These are phyloP conservation scores for Vigna mungo DNA, from an alignment of 306 rosid species.

Conservation along the genomic window DNA sequence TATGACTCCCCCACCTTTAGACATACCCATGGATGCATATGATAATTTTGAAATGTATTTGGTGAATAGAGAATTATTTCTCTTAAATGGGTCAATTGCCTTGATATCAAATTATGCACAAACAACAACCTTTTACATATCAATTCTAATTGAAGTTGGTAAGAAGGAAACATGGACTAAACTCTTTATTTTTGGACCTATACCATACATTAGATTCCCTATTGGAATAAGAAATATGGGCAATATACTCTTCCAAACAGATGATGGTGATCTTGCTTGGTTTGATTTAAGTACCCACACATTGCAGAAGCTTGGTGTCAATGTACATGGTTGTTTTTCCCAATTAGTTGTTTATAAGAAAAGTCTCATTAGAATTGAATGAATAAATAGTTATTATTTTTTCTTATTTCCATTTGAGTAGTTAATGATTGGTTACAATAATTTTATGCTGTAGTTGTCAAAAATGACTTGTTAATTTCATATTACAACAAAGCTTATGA, in stretches of 20 bases:
- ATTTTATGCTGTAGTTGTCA: neutral
- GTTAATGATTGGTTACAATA: neutral
- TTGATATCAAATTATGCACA: no score
- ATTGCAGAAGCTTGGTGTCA: constrained; percentile 40
- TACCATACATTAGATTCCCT: neutral
- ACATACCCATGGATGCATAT: neutral
- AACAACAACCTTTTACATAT: neutral
- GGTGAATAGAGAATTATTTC: no score
- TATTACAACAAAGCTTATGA: neutral
- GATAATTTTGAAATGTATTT: no score
- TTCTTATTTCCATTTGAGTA: neutral
- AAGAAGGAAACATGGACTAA: neutral
- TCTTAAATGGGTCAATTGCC: no score
- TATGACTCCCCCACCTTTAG: neutral
- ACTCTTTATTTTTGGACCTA: neutral
- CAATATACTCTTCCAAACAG: neutral
- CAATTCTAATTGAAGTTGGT: neutral
- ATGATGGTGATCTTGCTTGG: neutral
- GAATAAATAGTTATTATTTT: neutral
- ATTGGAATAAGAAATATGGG: constrained; percentile 9
- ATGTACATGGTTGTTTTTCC: neutral
- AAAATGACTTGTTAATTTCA: neutral
- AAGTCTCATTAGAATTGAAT: neutral
- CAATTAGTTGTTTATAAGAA: neutral
- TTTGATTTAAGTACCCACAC: neutral